Evolutionary conservation across 805 yeast genomes (phyloP), one percentile per base, ranked within the genome.

Genomic region (Metschnikowia noctiluminum): DNA sequence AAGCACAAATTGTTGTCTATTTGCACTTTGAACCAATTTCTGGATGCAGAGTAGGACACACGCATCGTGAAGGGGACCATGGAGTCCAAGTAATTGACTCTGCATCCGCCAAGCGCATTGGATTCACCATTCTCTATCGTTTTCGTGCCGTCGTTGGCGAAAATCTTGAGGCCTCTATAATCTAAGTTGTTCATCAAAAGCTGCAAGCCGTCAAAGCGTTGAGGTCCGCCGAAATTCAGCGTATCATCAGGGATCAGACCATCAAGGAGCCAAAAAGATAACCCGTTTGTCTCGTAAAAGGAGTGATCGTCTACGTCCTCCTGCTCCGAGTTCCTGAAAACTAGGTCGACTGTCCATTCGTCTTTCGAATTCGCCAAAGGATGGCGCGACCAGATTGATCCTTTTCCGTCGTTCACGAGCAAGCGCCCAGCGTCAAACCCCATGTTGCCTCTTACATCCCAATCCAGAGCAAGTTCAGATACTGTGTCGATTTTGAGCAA

Each of bases 21-120:
- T 52, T 87, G 89, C n/a, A 86, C 74, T 55, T 84, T 83, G 53
- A 84, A 71, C 50, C 78, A 64, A 13, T 71, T 68, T 28, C 63
- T 62, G 37, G 68, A 61, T 9, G 64, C 63, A 26, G 80, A 77
- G 57, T 84, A 85, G 8, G 85, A 80, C 12, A 87, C 55, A 65
- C 89, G 79, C n/a, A 85, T 45, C 1, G 87, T 84, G 26, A 79
- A 70, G 10, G 95, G 95, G 6, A 85, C 87, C 52, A 80, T 79
- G 0, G 89, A 80, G 56, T 81, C 83, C 62, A 85, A 84, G 56
- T 79, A 87, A 9, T 71, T 69, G 55, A 82, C 63, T n/a, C 70
- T 63, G 66, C 89, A 84, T 11, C 78, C 71, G 0, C 85, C 86
- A 53, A 83, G 69, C 0, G 80, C 62, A 35, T 63, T 63, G 7